phyloP scores from a whole-genome alignment of 2,329 filamentous ascomycete species.

The Xylaria polymorpha region DNA sequence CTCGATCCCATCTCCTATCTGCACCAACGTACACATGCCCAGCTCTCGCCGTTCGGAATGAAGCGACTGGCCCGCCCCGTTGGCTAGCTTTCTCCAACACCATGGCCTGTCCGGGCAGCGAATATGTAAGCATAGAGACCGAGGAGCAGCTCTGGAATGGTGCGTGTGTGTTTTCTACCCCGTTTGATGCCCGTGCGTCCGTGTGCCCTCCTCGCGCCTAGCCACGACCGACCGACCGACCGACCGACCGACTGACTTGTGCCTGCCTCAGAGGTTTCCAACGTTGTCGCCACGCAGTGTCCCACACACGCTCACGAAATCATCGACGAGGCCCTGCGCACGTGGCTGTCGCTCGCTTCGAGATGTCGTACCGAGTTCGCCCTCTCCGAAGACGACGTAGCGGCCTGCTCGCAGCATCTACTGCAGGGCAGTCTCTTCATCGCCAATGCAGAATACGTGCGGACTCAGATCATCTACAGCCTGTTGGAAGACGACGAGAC shows the following conservation, averaged over 20 bases:
- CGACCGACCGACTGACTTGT: conserved; percentile 16
- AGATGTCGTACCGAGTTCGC: conserved; percentile 81
- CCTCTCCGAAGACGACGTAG: conserved; percentile 80
- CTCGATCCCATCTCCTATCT: conserved; percentile 7
- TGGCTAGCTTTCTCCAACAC: conserved; percentile 46
- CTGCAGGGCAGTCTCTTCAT: conserved; percentile 80
- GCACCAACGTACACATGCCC: conserved; percentile 26
- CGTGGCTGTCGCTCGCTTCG: conserved; percentile 83
- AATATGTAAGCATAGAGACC: conserved; percentile 72
- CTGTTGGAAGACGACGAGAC: conserved; percentile 89
- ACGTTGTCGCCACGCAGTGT: conserved; percentile 60
- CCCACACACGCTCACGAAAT: conserved; percentile 60
- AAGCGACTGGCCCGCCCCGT: conserved; percentile 38
- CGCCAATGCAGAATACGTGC: conserved; percentile 84
- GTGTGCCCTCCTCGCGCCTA: background rate
- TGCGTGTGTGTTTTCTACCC: conserved; percentile 57
- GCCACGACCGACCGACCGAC: background rate
- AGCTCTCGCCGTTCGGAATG: conserved; percentile 42
- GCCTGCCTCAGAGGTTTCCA: conserved; percentile 57
- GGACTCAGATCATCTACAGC: conserved; percentile 91
- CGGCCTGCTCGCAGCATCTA: conserved; percentile 82
- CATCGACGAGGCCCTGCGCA: conserved; percentile 86
- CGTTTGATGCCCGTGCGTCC: background rate
- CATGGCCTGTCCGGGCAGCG: conserved; percentile 74
- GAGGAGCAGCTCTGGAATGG: conserved; percentile 92